Evolutionary conservation across 2,329 filamentous ascomycete species (phyloP).

Genomic region (Colletotrichum karsti): DNA sequence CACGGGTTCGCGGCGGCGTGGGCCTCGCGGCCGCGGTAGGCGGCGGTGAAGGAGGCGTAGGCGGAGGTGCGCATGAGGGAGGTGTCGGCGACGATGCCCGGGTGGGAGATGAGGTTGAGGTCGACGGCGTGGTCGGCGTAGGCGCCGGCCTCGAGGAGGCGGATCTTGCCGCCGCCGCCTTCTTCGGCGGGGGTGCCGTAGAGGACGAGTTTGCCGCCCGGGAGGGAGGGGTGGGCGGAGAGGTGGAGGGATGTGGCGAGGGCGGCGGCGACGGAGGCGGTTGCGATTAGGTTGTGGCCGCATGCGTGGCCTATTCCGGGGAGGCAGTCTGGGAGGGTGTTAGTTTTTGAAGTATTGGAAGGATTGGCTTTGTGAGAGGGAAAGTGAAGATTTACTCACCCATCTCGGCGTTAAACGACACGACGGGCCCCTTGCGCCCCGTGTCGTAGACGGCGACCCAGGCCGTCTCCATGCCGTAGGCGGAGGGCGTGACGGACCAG

Average conservation of each 20-base stretch:
- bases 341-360: not conserved
- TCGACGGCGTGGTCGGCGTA: conserved; percentile 52
- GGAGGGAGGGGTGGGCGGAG: conserved; percentile 43
- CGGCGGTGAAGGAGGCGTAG: conserved; percentile 56
- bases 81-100: conserved; percentile 50
- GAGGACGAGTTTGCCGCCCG: conserved; percentile 54
- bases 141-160: conserved; percentile 38
- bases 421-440: conserved; percentile 52
- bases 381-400: conserved; percentile 35
- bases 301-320: conserved; percentile 61
- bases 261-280: conserved; percentile 54
- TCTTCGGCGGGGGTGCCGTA: conserved; percentile 65
- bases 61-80: conserved; percentile 62
- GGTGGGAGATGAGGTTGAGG: conserved; percentile 59
- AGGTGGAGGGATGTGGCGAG: conserved; percentile 54
- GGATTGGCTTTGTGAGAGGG: not conserved
- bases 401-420: conserved; percentile 58
- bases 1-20: conserved; percentile 67
- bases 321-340: conserved; percentile 50
- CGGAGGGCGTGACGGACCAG: conserved; percentile 60
- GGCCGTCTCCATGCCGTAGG: conserved; percentile 60
- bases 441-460: conserved; percentile 60
- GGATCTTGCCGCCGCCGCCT: conserved; percentile 41
- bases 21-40: conserved; percentile 62
- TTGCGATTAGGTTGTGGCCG: conserved; percentile 64